Percentiles rank a stretch among this genome's conserved stretches.
Evolutionary conservation across 495 filamentous ascomycete genomes (phyloP).

Genomic region (Hypoxylon fuscum): DNA sequence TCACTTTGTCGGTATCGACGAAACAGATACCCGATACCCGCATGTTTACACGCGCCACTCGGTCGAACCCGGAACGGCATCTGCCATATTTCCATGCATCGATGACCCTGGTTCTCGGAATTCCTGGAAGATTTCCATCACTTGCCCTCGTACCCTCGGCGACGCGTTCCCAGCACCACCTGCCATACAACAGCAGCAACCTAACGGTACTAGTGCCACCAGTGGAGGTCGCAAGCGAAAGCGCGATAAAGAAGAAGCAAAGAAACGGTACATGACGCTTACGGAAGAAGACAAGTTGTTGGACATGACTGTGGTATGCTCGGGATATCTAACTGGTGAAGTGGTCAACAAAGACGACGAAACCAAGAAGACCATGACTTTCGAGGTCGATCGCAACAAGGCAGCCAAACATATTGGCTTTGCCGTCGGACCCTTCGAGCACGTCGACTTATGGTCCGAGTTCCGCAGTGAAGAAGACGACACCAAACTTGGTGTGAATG

Average conservation of each 20-base stretch:
- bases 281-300: constrained; percentile 81
- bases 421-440: constrained; percentile 92
- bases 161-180: constrained; percentile 71
- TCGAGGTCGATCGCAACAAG: constrained; percentile 73
- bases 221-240: constrained; percentile 47
- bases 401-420: constrained; percentile 90
- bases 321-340: constrained; percentile 87
- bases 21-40: constrained; percentile 81
- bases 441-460: constrained; percentile 82
- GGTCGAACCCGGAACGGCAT: constrained; percentile 77
- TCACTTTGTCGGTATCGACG: constrained; percentile 86
- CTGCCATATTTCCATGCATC: constrained; percentile 88
- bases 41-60: constrained; percentile 90
- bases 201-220: constrained; percentile 1
- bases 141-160: constrained; percentile 82
- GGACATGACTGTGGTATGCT: constrained; percentile 89
- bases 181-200: constrained; percentile 41
- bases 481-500: constrained; percentile 83
- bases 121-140: constrained; percentile 88
- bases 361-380: constrained; percentile 83
- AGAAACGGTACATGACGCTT: constrained; percentile 52
- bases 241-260: constrained; percentile 41
- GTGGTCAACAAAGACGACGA: constrained; percentile 74
- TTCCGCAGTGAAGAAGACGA: constrained; percentile 91
- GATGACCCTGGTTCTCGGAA: constrained; percentile 82